Evolutionary conservation across 2,329 filamentous ascomycete species (phyloP).

Genomic region (Ceratocystis smalleyi): DNA sequence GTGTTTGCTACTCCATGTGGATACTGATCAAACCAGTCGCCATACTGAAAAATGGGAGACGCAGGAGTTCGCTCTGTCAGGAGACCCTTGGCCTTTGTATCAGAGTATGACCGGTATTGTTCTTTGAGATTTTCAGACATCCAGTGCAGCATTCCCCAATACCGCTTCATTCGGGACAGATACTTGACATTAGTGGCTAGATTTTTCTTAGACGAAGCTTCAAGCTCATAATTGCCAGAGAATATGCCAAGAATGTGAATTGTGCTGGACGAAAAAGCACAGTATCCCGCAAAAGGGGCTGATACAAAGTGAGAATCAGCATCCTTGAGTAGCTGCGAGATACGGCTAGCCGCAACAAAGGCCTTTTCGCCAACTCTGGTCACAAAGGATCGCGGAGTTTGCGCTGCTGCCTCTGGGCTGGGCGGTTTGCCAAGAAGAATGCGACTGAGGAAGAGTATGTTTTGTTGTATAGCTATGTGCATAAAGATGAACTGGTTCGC

Average conservation of each 20-base stretch:
- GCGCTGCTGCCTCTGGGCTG: constrained; percentile 22
- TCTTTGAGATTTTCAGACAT: constrained; percentile 87
- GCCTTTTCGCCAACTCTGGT: constrained; percentile 59
- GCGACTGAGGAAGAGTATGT: constrained; percentile 75
- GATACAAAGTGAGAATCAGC: constrained; percentile 61
- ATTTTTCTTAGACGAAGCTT: constrained; percentile 66
- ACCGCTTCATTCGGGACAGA: constrained; percentile 84
- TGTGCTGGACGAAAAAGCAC: constrained; percentile 80
- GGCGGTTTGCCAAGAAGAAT: constrained; percentile 30
- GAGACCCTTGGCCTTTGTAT: constrained; percentile 47
- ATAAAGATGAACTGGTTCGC: constrained; percentile 87
- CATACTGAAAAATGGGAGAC: constrained; percentile 61
- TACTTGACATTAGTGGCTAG: constrained; percentile 79
- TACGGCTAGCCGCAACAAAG: constrained; percentile 69
- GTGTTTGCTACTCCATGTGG: constrained; percentile 76
- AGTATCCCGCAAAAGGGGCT: constrained; percentile 88
- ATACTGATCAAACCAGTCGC: constrained; percentile 93
- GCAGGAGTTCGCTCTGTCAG: constrained; percentile 27
- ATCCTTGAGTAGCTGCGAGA: constrained; percentile 70
- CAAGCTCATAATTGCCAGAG: constrained; percentile 61
- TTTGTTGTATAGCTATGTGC: constrained; percentile 80
- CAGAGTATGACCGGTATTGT: constrained; percentile 70
- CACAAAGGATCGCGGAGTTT: constrained; percentile 64
- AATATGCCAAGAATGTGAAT: constrained; percentile 91
- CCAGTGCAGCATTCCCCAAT: constrained; percentile 98